Percentiles rank a stretch among this genome's conserved stretches.
Conservation (phyloP, 2,329 filamentous ascomycete genomes). For the Triangularia setosa region DNA sequence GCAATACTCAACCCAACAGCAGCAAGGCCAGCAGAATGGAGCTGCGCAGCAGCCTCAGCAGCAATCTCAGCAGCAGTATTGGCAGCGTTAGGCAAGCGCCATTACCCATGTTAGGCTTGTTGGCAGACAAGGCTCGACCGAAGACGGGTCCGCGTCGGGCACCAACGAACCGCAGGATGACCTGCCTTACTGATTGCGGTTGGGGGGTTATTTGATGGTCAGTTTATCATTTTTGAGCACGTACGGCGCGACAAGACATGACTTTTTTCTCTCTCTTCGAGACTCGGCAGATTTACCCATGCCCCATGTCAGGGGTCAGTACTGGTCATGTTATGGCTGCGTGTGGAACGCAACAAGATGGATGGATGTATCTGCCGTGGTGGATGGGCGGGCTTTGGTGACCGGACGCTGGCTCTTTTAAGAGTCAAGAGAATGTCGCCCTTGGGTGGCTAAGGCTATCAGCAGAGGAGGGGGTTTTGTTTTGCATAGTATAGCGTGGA, state of each 20-base stretch:
- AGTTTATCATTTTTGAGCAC: background rate
- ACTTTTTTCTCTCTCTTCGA: background rate
- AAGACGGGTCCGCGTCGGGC: background rate
- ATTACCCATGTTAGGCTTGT: background rate
- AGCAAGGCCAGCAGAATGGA: slow-evolving; percentile 19
- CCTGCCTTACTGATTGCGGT: background rate
- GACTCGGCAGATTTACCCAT: background rate
- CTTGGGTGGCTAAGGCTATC: background rate
- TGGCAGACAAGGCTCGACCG: background rate
- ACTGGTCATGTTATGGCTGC: background rate
- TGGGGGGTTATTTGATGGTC: background rate
- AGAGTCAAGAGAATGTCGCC: background rate
- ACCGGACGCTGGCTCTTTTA: background rate
- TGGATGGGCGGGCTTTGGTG: background rate
- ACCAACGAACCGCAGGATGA: background rate
- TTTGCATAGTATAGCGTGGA: background rate
- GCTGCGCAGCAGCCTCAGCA: slow-evolving; percentile 17
- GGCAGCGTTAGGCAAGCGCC: background rate
- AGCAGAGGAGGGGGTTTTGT: background rate
- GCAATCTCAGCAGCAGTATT: background rate
- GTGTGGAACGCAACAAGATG: background rate
- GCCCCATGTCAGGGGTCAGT: background rate
- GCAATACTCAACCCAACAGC: slow-evolving; percentile 20
- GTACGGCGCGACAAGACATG: background rate
- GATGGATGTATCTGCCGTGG: background rate